Base-by-base conservation (phyloP, 106 monocot species). In the Hemerocallis citrina region DNA sequence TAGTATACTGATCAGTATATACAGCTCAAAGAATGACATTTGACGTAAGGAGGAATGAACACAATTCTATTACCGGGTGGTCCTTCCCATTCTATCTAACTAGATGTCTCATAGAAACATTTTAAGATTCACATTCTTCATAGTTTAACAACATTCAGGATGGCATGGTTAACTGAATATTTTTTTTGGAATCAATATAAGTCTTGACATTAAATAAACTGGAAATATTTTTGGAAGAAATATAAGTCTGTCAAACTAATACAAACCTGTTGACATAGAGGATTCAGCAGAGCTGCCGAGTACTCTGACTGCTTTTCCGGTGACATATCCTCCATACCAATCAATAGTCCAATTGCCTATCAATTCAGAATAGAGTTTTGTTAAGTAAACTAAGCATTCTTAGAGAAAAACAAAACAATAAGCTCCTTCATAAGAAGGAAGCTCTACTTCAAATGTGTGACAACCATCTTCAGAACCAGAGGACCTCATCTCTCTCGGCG, bases 261-360 rank as follows among this genome's bases (percentile, higher is more conserved):
- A 16, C 38, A 65, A 25, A 96, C 95, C 81, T 91, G 90, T 44
- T 66, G 78, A 66, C 79, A 87, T 27, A 96, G 87, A 60, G 95
- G 95, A 4, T 68, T 87, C n/a, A 96, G 71, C 24, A 90, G 62
- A 28, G 75, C 81, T 42, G 83, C 76, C 66, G 91, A 56, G 58
- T 84, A 96, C 19, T 96, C 81, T 39, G 78, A 68, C 62, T 96
- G 95, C 48, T 87, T 96, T 62, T 91, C 86, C 58, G 42, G 71
- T 37, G 79, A 58, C 19, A 96, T 68, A 57, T 87, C 95, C 67
- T 96, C 95, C 86, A 91, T 81, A 36, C 95, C 95, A 65, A 96
- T 86, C 81, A 96, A 66, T 12, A 96, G 67, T 23, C 95, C 95
- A 71, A 96, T 84, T 17, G 90, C 95, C 95, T 96, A 33, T 9